Percentiles rank a stretch among this genome's conserved stretches.
These are phyloP conservation scores for Tuber calosporum DNA, from an alignment of 495 filamentous ascomycete species.

Conservation along the genomic window DNA sequence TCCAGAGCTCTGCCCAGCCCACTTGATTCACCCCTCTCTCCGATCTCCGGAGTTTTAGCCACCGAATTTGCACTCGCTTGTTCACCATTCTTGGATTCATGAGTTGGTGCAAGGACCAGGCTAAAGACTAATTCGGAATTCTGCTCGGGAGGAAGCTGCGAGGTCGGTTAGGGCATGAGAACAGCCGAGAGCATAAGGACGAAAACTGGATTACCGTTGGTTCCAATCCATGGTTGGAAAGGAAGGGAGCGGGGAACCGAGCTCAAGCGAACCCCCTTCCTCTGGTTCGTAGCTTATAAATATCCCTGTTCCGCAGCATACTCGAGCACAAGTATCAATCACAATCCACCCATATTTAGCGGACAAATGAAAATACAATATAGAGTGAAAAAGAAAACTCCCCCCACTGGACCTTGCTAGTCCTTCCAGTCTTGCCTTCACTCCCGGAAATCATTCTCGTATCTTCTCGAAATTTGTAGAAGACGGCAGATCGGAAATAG, in stretches of 20 bases:
- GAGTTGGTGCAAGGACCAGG: conserved; percentile 31
- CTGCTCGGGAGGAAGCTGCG: conserved; percentile 26
- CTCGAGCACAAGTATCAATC: neutral
- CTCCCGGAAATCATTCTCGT: neutral
- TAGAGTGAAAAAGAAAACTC: neutral
- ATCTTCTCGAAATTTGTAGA: neutral
- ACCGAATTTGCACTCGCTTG: conserved; percentile 34
- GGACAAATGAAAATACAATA: neutral
- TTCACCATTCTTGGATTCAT: conserved; percentile 19
- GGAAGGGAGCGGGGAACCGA: conserved; percentile 37
- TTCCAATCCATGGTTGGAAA: conserved; percentile 39
- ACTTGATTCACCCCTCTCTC: conserved; percentile 17
- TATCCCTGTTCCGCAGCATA: neutral
- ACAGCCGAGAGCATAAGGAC: conserved; percentile 34
- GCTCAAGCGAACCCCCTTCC: conserved; percentile 38
- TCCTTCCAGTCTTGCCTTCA: neutral
- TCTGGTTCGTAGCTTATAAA: conserved; percentile 35
- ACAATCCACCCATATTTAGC: neutral
- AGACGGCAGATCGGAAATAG: neutral
- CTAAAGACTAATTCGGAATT: conserved; percentile 36
- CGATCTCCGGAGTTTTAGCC: conserved; percentile 37
- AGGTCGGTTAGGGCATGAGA: conserved; percentile 29
- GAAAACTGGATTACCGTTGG: conserved; percentile 38
- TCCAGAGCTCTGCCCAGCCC: conserved; percentile 28
- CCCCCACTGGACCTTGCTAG: neutral